phyloP scores from a whole-genome alignment of 75 land plant species.

The Larix kaempferi region DNA sequence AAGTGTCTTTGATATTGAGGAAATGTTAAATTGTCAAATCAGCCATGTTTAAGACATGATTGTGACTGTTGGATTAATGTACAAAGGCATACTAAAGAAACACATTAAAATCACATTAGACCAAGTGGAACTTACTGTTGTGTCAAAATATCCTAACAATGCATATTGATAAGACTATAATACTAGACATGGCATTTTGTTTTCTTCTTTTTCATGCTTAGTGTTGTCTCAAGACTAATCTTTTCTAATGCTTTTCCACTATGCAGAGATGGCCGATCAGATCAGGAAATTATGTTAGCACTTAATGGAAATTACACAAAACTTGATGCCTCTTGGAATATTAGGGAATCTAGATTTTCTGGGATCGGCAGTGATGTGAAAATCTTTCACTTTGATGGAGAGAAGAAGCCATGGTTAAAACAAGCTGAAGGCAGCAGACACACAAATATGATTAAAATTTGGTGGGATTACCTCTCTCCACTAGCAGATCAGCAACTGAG shows the following conservation, averaged over 20 bases:
- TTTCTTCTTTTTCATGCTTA: no score
- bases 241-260: background rate
- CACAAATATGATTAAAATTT: conserved; percentile 17
- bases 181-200: no score
- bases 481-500: conserved; percentile 23
- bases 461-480: conserved; percentile 35
- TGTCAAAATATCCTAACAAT: no score
- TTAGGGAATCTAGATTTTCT: conserved; percentile 20
- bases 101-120: no score
- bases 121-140: no score
- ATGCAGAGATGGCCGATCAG: background rate
- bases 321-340: conserved; percentile 40
- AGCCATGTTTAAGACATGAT: no score
- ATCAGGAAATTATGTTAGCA: conserved; percentile 38
- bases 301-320: conserved; percentile 37
- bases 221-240: no score
- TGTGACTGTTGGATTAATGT: no score
- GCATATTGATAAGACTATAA: no score
- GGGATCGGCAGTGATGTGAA: conserved; percentile 25
- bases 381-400: conserved; percentile 50
- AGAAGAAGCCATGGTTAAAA: conserved; percentile 36
- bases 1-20: no score
- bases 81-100: no score
- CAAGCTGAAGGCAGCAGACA: background rate
- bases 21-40: no score